Base-by-base conservation (phyloP, 352 stramenopile genomes). In the Thalassiosira exigua region DNA sequence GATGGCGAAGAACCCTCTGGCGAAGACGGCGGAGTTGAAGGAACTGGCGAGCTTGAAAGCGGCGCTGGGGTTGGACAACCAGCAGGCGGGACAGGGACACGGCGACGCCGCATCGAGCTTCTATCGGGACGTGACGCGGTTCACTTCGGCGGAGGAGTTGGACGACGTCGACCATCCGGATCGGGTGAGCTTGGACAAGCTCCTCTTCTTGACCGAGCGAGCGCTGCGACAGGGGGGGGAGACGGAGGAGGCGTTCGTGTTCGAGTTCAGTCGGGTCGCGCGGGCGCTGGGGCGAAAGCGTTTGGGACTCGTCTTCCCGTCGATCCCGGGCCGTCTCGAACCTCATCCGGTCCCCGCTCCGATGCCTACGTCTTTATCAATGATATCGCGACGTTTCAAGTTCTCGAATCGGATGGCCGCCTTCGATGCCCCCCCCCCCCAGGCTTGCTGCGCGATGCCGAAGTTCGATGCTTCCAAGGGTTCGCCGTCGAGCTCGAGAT, bases 391-490 rank as follows among this genome's bases (percentile, higher is more conserved):
- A 46, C 78, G 78, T 52, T 87, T 88, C 26, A 93, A 69, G 77
- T 93, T 93, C 78, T 93, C 92, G 61, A 93, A 92, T 48, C 92
- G 91, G 53, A 93, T 93, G 24, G 88, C 92, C 1, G 85, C 92
- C 70, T 93, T 93, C 58, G 88, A 85, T 29, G 88, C 88, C 65
- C 88, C 88, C 32, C 88, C 78, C 65, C 88, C 88, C 32, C 88
- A 78, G n/a, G 88, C 88, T 69, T 93, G 88, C 57, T 93, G 91
- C 88, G 92, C 92, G 51, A 93, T 91, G 48, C 67, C 84, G 62
- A 93, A 93, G 36, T 33, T 74, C 19, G 92, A 53, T 14, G 92
- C 86, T 68, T 93, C 92, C 80, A 86, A 89, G 39, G 88, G 88
- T 69, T 93, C 88, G 24, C 82, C 82, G 54, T 93, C 88, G 24